These are phyloP conservation scores for Globisporangium nagaii DNA, from an alignment of 352 stramenopile species.

Conservation along the genomic window DNA sequence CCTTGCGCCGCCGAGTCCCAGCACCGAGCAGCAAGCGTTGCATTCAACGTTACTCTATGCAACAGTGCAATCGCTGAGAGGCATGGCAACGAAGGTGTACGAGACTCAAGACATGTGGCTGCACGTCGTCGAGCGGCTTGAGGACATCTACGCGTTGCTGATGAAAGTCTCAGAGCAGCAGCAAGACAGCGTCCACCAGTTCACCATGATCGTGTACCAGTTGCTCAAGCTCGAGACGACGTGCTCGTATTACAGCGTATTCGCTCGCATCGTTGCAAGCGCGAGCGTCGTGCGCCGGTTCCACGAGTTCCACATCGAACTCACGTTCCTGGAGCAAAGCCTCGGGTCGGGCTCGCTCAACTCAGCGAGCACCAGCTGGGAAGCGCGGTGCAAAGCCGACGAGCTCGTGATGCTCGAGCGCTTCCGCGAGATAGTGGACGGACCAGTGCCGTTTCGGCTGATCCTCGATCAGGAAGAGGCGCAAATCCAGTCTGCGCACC, in stretches of 20 bases:
- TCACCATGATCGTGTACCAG: background rate
- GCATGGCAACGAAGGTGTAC: background rate
- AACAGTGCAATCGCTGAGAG: background rate
- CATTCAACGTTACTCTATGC: background rate
- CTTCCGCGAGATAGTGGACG: background rate
- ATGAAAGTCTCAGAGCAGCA: background rate
- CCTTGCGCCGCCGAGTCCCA: too few species aligned
- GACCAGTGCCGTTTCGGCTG: background rate
- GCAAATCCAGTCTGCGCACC: background rate
- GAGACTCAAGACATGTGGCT: conserved; percentile 1
- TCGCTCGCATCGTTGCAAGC: background rate
- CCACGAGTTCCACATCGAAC: conserved; percentile 1
- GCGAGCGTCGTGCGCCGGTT: background rate
- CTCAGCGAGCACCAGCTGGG: background rate
- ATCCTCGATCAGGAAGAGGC: background rate
- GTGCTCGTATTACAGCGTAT: background rate
- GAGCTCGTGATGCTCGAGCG: background rate
- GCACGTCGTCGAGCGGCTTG: background rate
- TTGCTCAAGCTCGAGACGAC: background rate
- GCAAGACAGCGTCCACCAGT: background rate
- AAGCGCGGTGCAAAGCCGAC: background rate
- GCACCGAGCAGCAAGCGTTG: background rate
- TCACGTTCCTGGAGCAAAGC: background rate
- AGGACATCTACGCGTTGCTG: background rate
- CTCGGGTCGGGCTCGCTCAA: background rate